These are phyloP conservation scores for Cinnamomum micranthum DNA, from an alignment of 164 flowering plant genomes.

Conservation along the genomic window DNA sequence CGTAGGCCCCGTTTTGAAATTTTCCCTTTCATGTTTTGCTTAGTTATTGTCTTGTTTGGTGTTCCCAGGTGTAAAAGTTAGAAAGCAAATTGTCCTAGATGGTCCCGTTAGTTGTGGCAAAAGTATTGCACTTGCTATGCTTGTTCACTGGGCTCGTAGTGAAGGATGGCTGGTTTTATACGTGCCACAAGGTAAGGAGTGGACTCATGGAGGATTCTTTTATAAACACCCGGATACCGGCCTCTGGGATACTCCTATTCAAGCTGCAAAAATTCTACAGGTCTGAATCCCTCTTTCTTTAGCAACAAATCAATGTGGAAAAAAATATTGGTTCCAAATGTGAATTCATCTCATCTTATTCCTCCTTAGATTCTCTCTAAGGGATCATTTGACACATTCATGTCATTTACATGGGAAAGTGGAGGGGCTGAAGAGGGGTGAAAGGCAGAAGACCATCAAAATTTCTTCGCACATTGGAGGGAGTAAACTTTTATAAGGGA, in stretches of 20 bases:
- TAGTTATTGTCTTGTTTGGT: background rate
- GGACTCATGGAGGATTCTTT: constrained; percentile 93
- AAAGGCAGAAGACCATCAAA: too few species aligned
- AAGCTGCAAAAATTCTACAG: constrained; percentile 74
- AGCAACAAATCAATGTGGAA: too few species aligned
- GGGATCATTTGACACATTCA: too few species aligned
- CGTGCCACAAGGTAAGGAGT: constrained; percentile 65
- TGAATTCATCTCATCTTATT: too few species aligned
- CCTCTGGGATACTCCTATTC: constrained; percentile 94
- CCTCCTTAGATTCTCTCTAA: too few species aligned
- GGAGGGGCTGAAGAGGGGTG: too few species aligned
- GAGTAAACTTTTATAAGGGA: too few species aligned
- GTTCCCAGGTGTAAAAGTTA: constrained; percentile 50
- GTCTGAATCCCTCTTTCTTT: constrained; percentile 26
- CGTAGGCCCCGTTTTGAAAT: too few species aligned
- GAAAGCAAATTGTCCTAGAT: constrained; percentile 84
- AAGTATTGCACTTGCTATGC: constrained; percentile 90
- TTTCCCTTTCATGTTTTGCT: background rate
- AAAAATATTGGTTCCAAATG: too few species aligned
- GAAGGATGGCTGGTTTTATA: constrained; percentile 96
- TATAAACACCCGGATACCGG: constrained; percentile 70
- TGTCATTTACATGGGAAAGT: too few species aligned
- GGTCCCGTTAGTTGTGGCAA: constrained; percentile 87
- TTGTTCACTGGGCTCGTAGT: constrained; percentile 93
- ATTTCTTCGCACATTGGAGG: too few species aligned